These are phyloP conservation scores for Psilocybe mexicana DNA, from an alignment of 1,284 basidiomycete species.

Conservation along the genomic window DNA sequence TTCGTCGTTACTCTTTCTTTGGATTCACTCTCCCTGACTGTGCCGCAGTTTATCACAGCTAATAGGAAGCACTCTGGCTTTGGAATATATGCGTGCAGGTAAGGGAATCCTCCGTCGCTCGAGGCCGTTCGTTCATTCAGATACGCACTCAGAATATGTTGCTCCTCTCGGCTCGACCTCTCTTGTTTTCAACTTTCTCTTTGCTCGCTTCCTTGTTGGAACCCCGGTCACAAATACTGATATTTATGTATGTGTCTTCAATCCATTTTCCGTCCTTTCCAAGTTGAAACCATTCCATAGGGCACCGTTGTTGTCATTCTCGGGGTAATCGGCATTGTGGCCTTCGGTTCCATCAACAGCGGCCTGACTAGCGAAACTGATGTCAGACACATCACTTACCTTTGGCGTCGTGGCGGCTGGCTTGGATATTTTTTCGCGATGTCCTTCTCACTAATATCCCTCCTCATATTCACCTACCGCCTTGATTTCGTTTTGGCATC, in stretches of 20 bases:
- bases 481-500: conserved; percentile 70
- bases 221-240: conserved; percentile 80
- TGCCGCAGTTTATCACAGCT: conserved; percentile 71
- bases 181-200: conserved; percentile 87
- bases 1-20: conserved; percentile 13
- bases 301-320: conserved; percentile 80
- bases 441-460: conserved; percentile 62
- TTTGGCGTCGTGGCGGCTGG: conserved; percentile 88
- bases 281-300: conserved; percentile 35
- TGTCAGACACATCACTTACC: conserved; percentile 69
- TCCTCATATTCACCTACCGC: conserved; percentile 64
- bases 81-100: conserved; percentile 87
- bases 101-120: conserved; percentile 11
- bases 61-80: conserved; percentile 81
- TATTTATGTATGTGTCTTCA: conserved; percentile 59
- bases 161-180: conserved; percentile 83
- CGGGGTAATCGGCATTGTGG: conserved; percentile 84
- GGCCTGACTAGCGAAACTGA: conserved; percentile 70
- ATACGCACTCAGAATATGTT: conserved; percentile 64
- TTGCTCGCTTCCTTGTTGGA: conserved; percentile 80
- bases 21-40: conserved; percentile 1
- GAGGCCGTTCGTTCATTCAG: conserved; percentile 2
- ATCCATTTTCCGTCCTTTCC: conserved; percentile 1
- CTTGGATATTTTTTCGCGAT: conserved; percentile 85
- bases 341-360: conserved; percentile 81